These are phyloP conservation scores for Zasmidium cellare DNA, from an alignment of 2,329 filamentous ascomycete genomes.

Conservation along the genomic window DNA sequence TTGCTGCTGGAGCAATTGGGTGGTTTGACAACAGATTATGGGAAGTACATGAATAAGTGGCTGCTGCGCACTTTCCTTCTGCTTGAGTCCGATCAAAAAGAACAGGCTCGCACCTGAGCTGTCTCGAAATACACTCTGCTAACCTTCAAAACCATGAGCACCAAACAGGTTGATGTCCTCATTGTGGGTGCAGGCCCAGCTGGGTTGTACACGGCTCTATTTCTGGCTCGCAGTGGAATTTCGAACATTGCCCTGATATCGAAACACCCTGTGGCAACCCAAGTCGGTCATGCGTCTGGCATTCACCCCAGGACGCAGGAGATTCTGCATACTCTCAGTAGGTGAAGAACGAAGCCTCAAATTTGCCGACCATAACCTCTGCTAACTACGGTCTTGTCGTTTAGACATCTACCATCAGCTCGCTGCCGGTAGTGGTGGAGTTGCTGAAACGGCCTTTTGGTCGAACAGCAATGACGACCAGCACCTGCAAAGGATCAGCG, in stretches of 20 bases:
- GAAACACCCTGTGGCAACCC: background rate
- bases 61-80: too few relatives aligned
- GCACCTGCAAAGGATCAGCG: background rate
- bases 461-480: background rate
- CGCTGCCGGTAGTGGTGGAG: background rate
- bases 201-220: constrained; percentile 17
- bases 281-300: background rate
- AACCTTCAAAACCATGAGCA: too few relatives aligned
- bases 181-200: constrained; percentile 54
- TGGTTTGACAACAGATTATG: too few relatives aligned
- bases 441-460: background rate
- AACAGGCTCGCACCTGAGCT: too few relatives aligned
- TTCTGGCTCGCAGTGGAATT: background rate
- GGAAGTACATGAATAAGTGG: too few relatives aligned
- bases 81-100: too few relatives aligned
- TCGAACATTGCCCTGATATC: background rate
- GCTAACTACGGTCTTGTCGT: background rate
- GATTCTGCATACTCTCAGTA: background rate
- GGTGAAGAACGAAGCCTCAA: too few relatives aligned
- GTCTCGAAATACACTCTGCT: too few relatives aligned
- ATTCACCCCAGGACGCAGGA: background rate
- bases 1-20: too few relatives aligned
- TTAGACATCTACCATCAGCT: background rate
- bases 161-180: constrained; percentile 41
- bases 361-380: too few relatives aligned